phyloP scores from a whole-genome alignment of 1,284 basidiomycete species.

The Inonotus obliquus region DNA sequence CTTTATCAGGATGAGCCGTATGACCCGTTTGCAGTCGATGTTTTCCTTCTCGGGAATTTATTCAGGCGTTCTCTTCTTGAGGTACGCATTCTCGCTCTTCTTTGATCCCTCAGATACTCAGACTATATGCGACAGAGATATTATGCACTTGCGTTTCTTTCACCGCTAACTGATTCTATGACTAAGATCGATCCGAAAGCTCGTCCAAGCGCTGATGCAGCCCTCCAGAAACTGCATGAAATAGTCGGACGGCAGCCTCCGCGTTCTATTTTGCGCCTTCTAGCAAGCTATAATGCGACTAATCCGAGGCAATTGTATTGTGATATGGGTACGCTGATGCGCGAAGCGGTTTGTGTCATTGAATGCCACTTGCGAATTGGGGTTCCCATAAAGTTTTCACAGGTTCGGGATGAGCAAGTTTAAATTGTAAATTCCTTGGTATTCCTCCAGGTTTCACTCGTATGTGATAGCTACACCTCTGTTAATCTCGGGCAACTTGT shows the following conservation, averaged over 20 bases:
- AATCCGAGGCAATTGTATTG: neutral
- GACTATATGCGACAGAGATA: neutral
- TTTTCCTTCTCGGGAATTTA: conserved; percentile 9
- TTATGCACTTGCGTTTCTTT: neutral
- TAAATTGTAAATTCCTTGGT: no score
- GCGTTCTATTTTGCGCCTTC: neutral
- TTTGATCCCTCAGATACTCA: neutral
- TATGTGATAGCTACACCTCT: no score
- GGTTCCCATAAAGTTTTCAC: neutral
- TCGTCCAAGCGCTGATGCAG: conserved; percentile 2
- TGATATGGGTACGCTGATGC: neutral
- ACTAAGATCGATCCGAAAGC: neutral
- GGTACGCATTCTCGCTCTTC: neutral
- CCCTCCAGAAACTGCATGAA: conserved; percentile 1
- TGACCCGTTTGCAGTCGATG: conserved; percentile 10
- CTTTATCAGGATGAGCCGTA: neutral
- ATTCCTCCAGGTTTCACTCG: no score
- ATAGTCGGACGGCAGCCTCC: neutral
- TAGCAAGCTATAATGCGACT: neutral
- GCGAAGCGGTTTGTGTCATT: neutral
- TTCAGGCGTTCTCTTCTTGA: conserved; percentile 5
- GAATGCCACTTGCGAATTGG: neutral
- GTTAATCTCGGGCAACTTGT: no score
- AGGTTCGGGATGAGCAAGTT: no score
- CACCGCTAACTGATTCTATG: conserved; percentile 10